Base-by-base conservation (phyloP, 371 early-diverging fungal species). In the Mucor circinelloides region DNA sequence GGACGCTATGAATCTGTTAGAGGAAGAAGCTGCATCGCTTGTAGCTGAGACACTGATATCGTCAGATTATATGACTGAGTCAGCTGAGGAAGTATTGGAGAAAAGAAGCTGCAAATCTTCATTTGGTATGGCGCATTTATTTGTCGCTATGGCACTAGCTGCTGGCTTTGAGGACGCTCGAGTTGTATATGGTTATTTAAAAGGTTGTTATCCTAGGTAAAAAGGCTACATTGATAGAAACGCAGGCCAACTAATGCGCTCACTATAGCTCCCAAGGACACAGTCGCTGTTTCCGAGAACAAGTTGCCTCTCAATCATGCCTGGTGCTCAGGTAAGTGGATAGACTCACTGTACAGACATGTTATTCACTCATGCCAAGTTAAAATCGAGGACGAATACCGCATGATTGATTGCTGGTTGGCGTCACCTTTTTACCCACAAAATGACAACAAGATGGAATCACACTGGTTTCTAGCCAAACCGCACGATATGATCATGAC, bases 341-440 rank as follows among this genome's bases (percentile, higher is more conserved):
- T 27, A 52, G 2, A 8, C 10, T 2, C 12, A 4, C 25, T 52
- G 23, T 4, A 25, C 10, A 0, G 17, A 42, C 25, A 9, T 21
- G 4, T 27, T n/a, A 48, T 50, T 34, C 2, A 48, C 8, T 17
- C 30, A 28, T 48, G 23, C 3, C 55, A 46, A 74, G 86, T 89
- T 8, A 83, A 85, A 64, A 78, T 89, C 15, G 86, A 85, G 38
- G 89, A 87, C 2, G 83, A 83, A 62, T 87, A 89, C 46, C 76
- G 87, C 6, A 79, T 89, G 57, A 78, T 89, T 27, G 89, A 89
- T 67, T 87, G 87, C 38, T 87, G 87, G 74, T 71, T 89, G 7
- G 85, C 86, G 1, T 88, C 86, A 12, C 80, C 80, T 2, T 77
- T 48, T 13, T 67, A 77, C 21, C 78, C 76, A 10, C 74, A 72